A percentile compares a stretch with the other conserved stretches of the same genome.
phyloP scores from a whole-genome alignment of 192 early-diverging fungal species.

The Phlyctochytrium planicorne region DNA sequence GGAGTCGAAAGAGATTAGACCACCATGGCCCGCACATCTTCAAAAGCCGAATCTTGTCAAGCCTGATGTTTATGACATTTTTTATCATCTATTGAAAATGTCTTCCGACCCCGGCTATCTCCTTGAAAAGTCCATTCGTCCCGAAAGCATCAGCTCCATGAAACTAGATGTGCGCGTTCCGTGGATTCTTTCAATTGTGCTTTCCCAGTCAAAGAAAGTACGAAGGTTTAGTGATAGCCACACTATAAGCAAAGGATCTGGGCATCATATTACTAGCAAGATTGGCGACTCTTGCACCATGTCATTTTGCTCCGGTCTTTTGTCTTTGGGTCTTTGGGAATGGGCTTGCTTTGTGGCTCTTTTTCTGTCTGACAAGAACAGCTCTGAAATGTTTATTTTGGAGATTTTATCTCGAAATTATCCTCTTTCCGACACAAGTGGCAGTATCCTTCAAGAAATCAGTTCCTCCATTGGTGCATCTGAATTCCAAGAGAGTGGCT shows the following conservation, averaged over 20 bases:
- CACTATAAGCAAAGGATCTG: slow-evolving; percentile 1
- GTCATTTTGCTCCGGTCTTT: slow-evolving; percentile 68
- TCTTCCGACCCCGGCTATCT: slow-evolving; percentile 44
- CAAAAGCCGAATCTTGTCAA: neutral
- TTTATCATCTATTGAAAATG: slow-evolving; percentile 74
- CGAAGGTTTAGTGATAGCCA: slow-evolving; percentile 52
- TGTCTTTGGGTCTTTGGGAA: slow-evolving; percentile 74
- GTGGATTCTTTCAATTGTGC: slow-evolving; percentile 64
- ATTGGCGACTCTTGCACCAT: slow-evolving; percentile 58
- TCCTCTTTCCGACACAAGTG: slow-evolving; percentile 40
- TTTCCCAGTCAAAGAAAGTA: slow-evolving; percentile 40
- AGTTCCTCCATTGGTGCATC: neutral
- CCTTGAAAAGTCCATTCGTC: slow-evolving; percentile 61
- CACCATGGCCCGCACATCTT: slow-evolving; percentile 3
- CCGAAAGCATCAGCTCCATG: slow-evolving; percentile 55
- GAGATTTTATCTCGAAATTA: slow-evolving; percentile 37
- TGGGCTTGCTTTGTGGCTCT: slow-evolving; percentile 80
- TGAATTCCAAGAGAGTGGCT: neutral
- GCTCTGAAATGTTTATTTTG: slow-evolving; percentile 49
- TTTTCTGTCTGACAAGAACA: slow-evolving; percentile 53
- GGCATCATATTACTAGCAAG: too few relatives aligned
- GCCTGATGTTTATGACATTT: slow-evolving; percentile 48
- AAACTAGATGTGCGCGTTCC: slow-evolving; percentile 66
- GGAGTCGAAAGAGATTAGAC: neutral
- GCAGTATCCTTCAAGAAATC: slow-evolving; percentile 21